Conservation (phyloP, 2,329 filamentous ascomycete species). For the Scedosporium minutisporum region DNA sequence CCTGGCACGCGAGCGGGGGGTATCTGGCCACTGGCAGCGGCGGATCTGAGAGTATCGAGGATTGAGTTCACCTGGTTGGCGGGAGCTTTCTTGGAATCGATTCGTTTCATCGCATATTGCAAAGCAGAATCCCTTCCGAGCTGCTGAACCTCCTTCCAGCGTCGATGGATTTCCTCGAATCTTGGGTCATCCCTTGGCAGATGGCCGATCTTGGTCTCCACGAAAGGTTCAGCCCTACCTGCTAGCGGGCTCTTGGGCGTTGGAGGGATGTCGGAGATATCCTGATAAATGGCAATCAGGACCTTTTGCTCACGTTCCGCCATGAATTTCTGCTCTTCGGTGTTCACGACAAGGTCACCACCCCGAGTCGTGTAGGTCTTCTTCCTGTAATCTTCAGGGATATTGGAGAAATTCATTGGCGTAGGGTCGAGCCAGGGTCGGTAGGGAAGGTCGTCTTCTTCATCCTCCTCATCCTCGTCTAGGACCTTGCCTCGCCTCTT, state of each 20-base stretch:
- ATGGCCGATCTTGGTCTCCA: conserved; percentile 20
- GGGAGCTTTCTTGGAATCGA: conserved; percentile 26
- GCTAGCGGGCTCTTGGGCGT: conserved; percentile 44
- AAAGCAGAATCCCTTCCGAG: conserved; percentile 32
- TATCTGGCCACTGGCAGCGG: neutral
- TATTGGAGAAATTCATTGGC: conserved; percentile 34
- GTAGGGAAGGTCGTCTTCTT: conserved; percentile 46
- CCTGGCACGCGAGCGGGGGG: neutral
- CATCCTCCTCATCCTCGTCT: conserved; percentile 49
- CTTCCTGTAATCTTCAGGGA: conserved; percentile 34
- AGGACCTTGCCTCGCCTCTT: conserved; percentile 41
- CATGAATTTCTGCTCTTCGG: conserved; percentile 46
- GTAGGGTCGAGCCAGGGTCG: conserved; percentile 42
- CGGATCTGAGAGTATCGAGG: conserved; percentile 15
- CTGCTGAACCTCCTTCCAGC: conserved; percentile 37
- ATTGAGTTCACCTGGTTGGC: conserved; percentile 30
- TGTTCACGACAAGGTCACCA: conserved; percentile 39
- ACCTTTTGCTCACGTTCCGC: conserved; percentile 47
- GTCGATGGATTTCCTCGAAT: conserved; percentile 38
- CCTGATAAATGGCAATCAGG: conserved; percentile 52
- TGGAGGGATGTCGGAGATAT: conserved; percentile 42
- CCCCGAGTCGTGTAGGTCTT: conserved; percentile 46
- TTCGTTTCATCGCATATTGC: conserved; percentile 32
- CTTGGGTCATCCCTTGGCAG: conserved; percentile 30
- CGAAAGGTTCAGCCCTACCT: conserved; percentile 18